Conservation (phyloP, 192 early-diverging fungal genomes). For the Endogone sp. region DNA sequence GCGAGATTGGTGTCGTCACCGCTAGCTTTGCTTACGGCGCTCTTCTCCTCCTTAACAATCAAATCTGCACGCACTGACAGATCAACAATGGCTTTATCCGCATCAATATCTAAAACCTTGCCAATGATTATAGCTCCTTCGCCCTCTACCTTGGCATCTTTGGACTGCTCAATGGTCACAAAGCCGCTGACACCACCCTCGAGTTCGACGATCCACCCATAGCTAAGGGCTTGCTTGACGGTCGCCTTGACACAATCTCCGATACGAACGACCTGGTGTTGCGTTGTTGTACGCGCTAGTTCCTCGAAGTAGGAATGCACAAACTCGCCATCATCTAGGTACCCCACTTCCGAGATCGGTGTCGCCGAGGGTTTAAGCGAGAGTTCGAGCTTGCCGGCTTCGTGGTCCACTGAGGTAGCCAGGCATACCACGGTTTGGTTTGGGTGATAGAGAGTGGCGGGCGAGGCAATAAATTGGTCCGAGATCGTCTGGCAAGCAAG, state of each 20-base stretch:
- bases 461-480: conserved; percentile 56
- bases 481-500: no score
- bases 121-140: conserved; percentile 45
- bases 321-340: conserved; percentile 44
- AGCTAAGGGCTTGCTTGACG: conserved; percentile 50
- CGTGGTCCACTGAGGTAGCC: conserved; percentile 51
- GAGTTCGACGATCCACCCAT: conserved; percentile 50
- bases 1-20: no score
- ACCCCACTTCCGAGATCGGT: conserved; percentile 31
- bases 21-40: conserved; percentile 2
- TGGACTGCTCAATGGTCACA: conserved; percentile 54
- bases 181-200: conserved; percentile 48
- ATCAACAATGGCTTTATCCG: conserved; percentile 60
- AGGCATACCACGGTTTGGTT: conserved; percentile 71
- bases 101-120: conserved; percentile 68
- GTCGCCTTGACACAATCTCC: conserved; percentile 44
- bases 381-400: conserved; percentile 45
- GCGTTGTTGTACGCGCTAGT: conserved; percentile 24
- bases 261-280: no score
- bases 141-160: conserved; percentile 39
- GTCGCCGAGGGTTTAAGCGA: conserved; percentile 65
- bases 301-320: conserved; percentile 43
- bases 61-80: conserved; percentile 48
- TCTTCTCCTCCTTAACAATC: conserved; percentile 17
- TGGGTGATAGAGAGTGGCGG: conserved; percentile 44